Evolutionary conservation across 2,329 filamentous ascomycete genomes (phyloP).

Genomic region (Epichloe elymi): DNA sequence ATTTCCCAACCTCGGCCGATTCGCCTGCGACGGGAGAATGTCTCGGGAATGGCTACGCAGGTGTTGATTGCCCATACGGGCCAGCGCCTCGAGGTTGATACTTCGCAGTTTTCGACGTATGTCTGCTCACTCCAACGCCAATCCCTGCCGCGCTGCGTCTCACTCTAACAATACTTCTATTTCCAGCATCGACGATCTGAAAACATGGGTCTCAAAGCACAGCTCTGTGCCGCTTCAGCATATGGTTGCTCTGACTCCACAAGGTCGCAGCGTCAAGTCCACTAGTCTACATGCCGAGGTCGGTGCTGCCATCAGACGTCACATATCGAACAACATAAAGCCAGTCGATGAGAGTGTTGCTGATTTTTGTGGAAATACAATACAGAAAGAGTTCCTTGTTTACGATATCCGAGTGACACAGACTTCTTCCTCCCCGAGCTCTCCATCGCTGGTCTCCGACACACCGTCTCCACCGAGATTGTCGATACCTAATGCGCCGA

Average conservation of each 20-base stretch:
- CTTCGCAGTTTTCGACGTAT: constrained; percentile 61
- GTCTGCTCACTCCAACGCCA: constrained; percentile 12
- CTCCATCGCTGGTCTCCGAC: constrained; percentile 33
- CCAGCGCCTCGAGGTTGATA: constrained; percentile 69
- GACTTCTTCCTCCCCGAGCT: constrained; percentile 32
- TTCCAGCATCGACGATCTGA: constrained; percentile 67
- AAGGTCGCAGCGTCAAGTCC: constrained; percentile 72
- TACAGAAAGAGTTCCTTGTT: constrained; percentile 77
- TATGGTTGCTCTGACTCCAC: constrained; percentile 76
- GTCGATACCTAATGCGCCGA: constrained; percentile 57
- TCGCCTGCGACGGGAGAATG: constrained; percentile 28
- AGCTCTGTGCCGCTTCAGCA: constrained; percentile 61
- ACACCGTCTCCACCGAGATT: constrained; percentile 39
- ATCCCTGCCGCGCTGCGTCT: not conserved
- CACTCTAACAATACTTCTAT: not conserved
- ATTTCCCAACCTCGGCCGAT: constrained; percentile 2
- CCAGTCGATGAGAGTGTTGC: not conserved
- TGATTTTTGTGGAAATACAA: not conserved
- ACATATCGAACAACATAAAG: not conserved
- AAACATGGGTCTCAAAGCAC: constrained; percentile 63
- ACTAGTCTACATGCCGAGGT: constrained; percentile 74
- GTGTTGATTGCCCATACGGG: constrained; percentile 90
- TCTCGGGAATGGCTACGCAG: constrained; percentile 68
- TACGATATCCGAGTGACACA: constrained; percentile 73
- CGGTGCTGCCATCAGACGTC: constrained; percentile 14